Percentiles rank a stretch among this genome's conserved stretches.
phyloP scores from a whole-genome alignment of 345 rosid species.

The Rhodomyrtus tomentosa region DNA sequence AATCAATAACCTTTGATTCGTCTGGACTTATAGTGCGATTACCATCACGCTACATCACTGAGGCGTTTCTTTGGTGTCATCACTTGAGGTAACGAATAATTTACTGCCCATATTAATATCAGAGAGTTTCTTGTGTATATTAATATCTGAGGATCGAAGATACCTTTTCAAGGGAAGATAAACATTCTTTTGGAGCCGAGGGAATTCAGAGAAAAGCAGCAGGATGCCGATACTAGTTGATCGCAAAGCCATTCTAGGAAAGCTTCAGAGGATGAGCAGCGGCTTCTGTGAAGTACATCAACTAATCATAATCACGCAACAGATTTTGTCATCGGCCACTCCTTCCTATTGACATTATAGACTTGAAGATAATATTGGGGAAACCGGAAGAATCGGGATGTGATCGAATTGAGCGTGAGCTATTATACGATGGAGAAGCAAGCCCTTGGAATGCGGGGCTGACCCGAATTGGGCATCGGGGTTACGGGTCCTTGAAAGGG shows the following conservation, averaged over 20 bases:
- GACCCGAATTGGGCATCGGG: neutral
- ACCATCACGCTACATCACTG: neutral
- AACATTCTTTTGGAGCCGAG: neutral
- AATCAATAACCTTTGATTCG: neutral
- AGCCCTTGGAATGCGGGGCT: neutral
- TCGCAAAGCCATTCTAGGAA: neutral
- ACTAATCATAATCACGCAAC: neutral
- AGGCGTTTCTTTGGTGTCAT: neutral
- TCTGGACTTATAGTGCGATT: neutral
- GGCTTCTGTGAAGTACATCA: neutral
- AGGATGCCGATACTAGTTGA: neutral
- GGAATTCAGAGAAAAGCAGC: neutral
- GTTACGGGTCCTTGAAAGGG: neutral
- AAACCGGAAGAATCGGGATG: neutral
- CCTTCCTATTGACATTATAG: neutral
- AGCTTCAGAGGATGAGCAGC: neutral
- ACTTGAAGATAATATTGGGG: neutral
- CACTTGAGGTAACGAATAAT: neutral
- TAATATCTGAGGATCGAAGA: neutral
- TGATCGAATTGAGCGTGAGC: neutral
- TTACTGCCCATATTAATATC: neutral
- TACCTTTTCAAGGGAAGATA: neutral
- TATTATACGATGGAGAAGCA: neutral
- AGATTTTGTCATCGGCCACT: neutral
- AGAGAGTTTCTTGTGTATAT: neutral